A percentile compares a stretch with the other conserved stretches of the same genome.
phyloP scores from a whole-genome alignment of 768 basidiomycete genomes.

The Termitomyces heimii region DNA sequence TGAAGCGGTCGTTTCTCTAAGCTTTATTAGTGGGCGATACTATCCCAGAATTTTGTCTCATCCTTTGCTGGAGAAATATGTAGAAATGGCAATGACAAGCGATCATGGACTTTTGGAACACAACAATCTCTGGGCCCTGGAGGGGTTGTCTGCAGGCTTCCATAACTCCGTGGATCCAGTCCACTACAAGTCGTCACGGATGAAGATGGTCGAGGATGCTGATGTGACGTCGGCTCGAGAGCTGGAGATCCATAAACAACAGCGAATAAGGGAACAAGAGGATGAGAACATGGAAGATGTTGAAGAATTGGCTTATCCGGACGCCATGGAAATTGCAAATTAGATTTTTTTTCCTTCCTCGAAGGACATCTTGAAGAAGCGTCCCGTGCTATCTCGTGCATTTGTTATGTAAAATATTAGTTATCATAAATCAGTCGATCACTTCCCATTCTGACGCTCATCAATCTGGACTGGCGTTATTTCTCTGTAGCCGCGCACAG shows the following conservation, averaged over 20 bases:
- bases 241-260: conserved; percentile 33
- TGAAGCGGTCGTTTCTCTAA: conserved; percentile 64
- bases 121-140: conserved; percentile 63
- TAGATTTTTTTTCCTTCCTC: background rate
- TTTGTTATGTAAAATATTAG: background rate
- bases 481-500: conserved; percentile 11
- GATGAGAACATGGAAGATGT: conserved; percentile 13
- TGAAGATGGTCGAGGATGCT: conserved; percentile 58
- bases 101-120: conserved; percentile 30
- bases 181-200: conserved; percentile 44
- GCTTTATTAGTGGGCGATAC: conserved; percentile 73
- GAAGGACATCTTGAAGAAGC: background rate
- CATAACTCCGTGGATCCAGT: conserved; percentile 69
- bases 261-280: conserved; percentile 22
- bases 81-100: conserved; percentile 33
- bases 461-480: conserved; percentile 14
- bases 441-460: conserved; percentile 7
- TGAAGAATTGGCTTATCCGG: conserved; percentile 11
- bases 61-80: conserved; percentile 42
- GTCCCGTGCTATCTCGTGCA: background rate
- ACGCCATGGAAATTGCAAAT: conserved; percentile 16
- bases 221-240: conserved; percentile 40
- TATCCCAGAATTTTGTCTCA: conserved; percentile 69
- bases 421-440: conserved; percentile 10
- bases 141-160: conserved; percentile 62